phyloP scores from a whole-genome alignment of 2,329 filamentous ascomycete genomes.

The Lecanoromycetidae sp. region DNA sequence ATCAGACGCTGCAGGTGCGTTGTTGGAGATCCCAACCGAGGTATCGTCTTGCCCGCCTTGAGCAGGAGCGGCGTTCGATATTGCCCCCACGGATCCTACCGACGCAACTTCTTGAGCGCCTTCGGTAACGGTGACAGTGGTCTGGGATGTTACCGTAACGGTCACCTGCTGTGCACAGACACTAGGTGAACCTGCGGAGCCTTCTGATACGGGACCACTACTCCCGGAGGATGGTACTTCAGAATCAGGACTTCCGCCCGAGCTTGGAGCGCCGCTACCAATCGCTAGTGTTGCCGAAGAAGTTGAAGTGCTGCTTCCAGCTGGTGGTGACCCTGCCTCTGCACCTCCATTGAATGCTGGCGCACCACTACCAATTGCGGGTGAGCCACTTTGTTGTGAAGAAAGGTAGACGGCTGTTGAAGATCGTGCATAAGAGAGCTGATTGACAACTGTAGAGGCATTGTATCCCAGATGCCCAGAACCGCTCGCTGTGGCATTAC shows the following conservation, averaged over 20 bases:
- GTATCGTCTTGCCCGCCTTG: no score
- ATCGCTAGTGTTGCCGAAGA: not conserved
- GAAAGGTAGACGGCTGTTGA: not conserved
- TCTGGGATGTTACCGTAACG: constrained; percentile 3
- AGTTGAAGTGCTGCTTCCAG: not conserved
- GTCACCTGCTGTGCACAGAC: not conserved
- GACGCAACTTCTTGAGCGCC: not conserved
- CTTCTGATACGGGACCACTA: not conserved
- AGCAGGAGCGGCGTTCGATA: no score
- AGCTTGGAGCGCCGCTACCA: not conserved
- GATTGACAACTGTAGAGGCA: constrained; percentile 1
- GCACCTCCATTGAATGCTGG: not conserved
- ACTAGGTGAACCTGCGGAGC: not conserved
- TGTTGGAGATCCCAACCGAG: no score
- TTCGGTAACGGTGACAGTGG: constrained; percentile 1
- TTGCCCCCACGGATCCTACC: no score
- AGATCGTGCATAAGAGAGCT: not conserved
- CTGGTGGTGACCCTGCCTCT: not conserved
- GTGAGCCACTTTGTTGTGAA: not conserved
- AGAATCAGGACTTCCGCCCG: not conserved
- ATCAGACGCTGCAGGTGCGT: no score
- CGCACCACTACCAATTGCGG: not conserved
- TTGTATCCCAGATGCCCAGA: not conserved
- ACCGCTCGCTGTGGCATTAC: not conserved
- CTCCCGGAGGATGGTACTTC: not conserved